These are phyloP conservation scores for Euphrasia arctica DNA, from an alignment of 305 asterid genomes.

Conservation along the genomic window DNA sequence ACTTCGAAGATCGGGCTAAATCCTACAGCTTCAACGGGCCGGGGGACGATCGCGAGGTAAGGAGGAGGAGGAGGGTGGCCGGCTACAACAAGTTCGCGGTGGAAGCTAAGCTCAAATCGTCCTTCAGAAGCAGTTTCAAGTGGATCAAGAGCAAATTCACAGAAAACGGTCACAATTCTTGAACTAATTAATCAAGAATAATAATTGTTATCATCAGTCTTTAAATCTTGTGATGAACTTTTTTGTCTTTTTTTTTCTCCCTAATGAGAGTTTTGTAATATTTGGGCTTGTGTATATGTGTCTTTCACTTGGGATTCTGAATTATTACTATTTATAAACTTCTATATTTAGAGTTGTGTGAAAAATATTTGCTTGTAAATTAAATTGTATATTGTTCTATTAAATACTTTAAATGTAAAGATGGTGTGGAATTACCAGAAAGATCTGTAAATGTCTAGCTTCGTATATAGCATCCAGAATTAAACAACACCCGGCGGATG, in stretches of 20 bases:
- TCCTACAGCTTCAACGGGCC: slow-evolving; percentile 87
- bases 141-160: slow-evolving; percentile 85
- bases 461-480: too few species aligned
- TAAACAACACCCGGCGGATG: slow-evolving; percentile 10
- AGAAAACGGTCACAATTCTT: slow-evolving; percentile 42
- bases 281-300: neutral
- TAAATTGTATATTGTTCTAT: too few species aligned
- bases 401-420: too few species aligned
- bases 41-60: slow-evolving; percentile 53
- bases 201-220: neutral
- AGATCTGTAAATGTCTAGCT: neutral
- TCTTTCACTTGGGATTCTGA: too few species aligned
- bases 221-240: neutral
- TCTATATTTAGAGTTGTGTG: too few species aligned
- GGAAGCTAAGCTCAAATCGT: slow-evolving; percentile 82
- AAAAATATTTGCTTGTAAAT: too few species aligned
- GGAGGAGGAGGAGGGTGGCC: slow-evolving; percentile 78
- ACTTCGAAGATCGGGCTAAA: slow-evolving; percentile 64
- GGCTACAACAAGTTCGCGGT: slow-evolving; percentile 63
- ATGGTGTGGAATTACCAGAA: too few species aligned
- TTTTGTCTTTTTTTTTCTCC: neutral
- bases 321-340: too few species aligned
- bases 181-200: neutral
- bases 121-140: slow-evolving; percentile 70
- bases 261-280: neutral